phyloP scores from a whole-genome alignment of 148 eudicot species.

The Rhododendron ovatum region DNA sequence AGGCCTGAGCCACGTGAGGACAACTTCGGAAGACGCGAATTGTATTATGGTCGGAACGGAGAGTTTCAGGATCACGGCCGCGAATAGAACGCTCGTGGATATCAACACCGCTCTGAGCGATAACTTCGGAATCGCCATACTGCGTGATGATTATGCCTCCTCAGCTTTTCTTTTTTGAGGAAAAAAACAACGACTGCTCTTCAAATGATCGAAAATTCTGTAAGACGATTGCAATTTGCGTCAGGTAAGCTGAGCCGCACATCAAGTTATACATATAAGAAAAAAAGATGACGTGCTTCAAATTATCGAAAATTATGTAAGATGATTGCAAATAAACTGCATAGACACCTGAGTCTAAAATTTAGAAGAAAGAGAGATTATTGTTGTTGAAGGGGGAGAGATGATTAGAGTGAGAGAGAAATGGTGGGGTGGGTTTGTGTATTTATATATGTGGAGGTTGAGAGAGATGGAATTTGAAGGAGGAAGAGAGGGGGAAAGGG shows the following conservation, averaged over 20 bases:
- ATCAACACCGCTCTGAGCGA: constrained; percentile 36
- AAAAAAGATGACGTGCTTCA: too few relatives aligned
- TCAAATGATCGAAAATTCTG: not conserved
- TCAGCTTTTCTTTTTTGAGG: too few relatives aligned
- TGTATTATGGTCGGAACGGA: constrained; percentile 32
- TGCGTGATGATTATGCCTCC: too few relatives aligned
- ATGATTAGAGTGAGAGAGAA: not conserved
- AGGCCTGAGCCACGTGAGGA: constrained; percentile 53
- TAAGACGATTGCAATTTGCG: too few relatives aligned
- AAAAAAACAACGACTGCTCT: not conserved
- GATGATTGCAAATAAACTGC: too few relatives aligned
- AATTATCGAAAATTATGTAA: too few relatives aligned
- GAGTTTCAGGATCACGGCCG: constrained; percentile 39
- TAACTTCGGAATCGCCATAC: constrained; percentile 14
- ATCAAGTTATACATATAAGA: too few relatives aligned
- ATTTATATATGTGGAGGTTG: not conserved
- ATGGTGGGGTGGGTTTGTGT: not conserved
- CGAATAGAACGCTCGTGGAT: constrained; percentile 37
- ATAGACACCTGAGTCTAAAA: too few relatives aligned
- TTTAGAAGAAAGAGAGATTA: too few relatives aligned
- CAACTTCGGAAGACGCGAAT: constrained; percentile 26
- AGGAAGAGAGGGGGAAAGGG: not conserved
- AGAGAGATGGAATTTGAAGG: not conserved
- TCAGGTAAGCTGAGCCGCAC: too few relatives aligned
- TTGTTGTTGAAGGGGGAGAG: not conserved